phyloP scores from a whole-genome alignment of 73 alveolate genomes.

The Paramecium biaurelia region DNA sequence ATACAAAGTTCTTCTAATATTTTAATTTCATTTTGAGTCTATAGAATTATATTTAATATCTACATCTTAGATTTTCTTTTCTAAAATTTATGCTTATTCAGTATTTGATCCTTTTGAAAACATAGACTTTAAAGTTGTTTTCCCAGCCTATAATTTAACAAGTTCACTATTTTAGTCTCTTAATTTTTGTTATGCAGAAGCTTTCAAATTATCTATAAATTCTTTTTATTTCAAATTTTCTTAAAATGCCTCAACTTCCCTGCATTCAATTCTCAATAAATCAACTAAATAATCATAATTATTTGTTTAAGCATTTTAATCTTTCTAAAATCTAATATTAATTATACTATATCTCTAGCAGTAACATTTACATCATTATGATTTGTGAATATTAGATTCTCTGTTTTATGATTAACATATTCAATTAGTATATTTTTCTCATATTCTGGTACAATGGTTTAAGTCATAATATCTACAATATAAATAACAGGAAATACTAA shows the following conservation, averaged over 20 bases:
- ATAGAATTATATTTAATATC: neutral
- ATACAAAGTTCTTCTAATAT: neutral
- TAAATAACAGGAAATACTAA: neutral
- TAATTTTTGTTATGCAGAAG: conserved; percentile 26
- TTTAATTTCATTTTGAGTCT: conserved; percentile 56
- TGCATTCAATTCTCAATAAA: conserved; percentile 57
- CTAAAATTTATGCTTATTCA: conserved; percentile 46
- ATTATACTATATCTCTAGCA: conserved; percentile 38
- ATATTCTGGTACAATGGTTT: conserved; percentile 16
- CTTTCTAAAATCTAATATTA: neutral
- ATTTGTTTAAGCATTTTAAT: neutral
- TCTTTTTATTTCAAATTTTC: conserved; percentile 41
- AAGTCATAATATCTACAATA: neutral
- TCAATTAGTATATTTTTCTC: conserved; percentile 38
- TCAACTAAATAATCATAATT: conserved; percentile 50
- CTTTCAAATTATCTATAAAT: conserved; percentile 10
- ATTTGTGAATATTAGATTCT: conserved; percentile 25
- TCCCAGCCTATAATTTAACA: conserved; percentile 57
- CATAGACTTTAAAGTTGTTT: conserved; percentile 58
- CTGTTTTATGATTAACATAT: conserved; percentile 38
- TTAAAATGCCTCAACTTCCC: conserved; percentile 56
- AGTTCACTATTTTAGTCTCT: conserved; percentile 40
- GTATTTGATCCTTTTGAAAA: conserved; percentile 59
- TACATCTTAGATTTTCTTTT: conserved; percentile 57
- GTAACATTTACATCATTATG: conserved; percentile 35